These are phyloP conservation scores for Neonectria punicea DNA, from an alignment of 2,329 filamentous ascomycete genomes.

Conservation along the genomic window DNA sequence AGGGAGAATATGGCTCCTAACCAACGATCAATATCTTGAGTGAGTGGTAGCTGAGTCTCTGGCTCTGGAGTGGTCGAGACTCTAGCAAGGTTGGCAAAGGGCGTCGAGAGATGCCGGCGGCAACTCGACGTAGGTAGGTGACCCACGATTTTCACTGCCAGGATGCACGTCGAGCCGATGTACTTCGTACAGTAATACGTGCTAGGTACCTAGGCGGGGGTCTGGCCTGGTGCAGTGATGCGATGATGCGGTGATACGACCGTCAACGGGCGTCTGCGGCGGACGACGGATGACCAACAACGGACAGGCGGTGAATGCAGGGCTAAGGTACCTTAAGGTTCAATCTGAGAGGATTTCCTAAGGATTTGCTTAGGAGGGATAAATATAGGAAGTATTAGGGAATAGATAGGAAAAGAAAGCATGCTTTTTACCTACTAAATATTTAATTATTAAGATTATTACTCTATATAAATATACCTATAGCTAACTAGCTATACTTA, in stretches of 20 bases:
- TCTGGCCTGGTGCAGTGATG: neutral
- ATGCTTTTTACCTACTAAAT: too few species aligned
- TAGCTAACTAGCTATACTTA: too few species aligned
- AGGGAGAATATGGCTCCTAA: slow-evolving; percentile 11
- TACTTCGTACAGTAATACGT: neutral
- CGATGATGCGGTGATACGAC: neutral
- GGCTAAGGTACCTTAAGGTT: neutral
- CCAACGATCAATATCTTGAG: slow-evolving; percentile 4
- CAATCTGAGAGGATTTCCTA: neutral
- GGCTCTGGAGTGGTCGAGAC: neutral
- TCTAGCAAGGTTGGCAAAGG: slow-evolving; percentile 7
- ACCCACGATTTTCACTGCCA: slow-evolving; percentile 2
- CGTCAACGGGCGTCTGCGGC: too few species aligned
- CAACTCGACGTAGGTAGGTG: slow-evolving; percentile 23
- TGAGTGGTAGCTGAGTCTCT: slow-evolving; percentile 5
- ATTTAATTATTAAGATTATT: too few species aligned
- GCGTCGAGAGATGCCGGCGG: slow-evolving; percentile 27
- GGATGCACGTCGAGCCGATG: neutral
- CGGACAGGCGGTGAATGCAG: neutral
- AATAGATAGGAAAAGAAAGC: too few species aligned
- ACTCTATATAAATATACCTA: too few species aligned
- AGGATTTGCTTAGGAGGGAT: too few species aligned
- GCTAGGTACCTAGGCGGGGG: slow-evolving; percentile 7
- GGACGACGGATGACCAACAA: too few species aligned
- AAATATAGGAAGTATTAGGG: too few species aligned